Percentiles rank a stretch among this genome's conserved stretches.
Evolutionary conservation across 1,284 basidiomycete genomes (phyloP).

Genomic region (Apiotrichum sp.): DNA sequence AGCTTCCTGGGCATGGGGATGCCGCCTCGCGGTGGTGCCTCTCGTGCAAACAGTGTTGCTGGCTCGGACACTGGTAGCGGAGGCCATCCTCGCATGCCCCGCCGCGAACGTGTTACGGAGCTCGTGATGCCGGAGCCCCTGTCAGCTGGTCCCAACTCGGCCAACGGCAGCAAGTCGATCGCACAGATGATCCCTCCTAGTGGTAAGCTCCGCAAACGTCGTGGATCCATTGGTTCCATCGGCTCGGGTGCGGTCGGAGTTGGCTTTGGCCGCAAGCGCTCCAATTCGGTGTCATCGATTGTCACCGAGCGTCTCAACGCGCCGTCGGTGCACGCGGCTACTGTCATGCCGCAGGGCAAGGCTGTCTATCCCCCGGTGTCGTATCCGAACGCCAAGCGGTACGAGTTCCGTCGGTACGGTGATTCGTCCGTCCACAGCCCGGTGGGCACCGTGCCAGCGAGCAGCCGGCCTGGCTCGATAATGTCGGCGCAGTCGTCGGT

Average conservation of each 20-base stretch:
- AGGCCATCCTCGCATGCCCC: slow-evolving; percentile 26
- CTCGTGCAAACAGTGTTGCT: slow-evolving; percentile 24
- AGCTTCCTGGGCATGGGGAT: slow-evolving; percentile 17
- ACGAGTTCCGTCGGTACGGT: slow-evolving; percentile 41
- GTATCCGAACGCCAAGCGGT: slow-evolving; percentile 45
- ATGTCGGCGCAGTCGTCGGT: slow-evolving; percentile 33
- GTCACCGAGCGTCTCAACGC: slow-evolving; percentile 5
- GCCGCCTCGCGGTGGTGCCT: slow-evolving; percentile 11
- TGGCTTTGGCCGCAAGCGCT: slow-evolving; percentile 30
- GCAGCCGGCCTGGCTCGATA: slow-evolving; percentile 41
- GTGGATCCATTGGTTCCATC: slow-evolving; percentile 37
- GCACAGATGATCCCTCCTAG: background rate
- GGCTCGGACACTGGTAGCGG: slow-evolving; percentile 24
- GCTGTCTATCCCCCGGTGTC: slow-evolving; percentile 38
- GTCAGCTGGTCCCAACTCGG: slow-evolving; percentile 14
- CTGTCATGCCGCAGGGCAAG: slow-evolving; percentile 31
- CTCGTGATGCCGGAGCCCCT: slow-evolving; percentile 47
- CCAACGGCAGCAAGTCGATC: background rate
- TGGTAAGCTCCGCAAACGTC: slow-evolving; percentile 16
- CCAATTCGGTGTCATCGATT: slow-evolving; percentile 23
- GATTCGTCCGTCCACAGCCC: slow-evolving; percentile 12
- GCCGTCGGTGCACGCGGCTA: slow-evolving; percentile 12
- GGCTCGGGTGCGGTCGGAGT: slow-evolving; percentile 24
- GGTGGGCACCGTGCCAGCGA: background rate
- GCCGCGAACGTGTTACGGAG: slow-evolving; percentile 40